A percentile compares a stretch with the other conserved stretches of the same genome.
These are phyloP conservation scores for Wickerhamiella nectarea DNA, from an alignment of 805 yeast genomes.

Conservation along the genomic window DNA sequence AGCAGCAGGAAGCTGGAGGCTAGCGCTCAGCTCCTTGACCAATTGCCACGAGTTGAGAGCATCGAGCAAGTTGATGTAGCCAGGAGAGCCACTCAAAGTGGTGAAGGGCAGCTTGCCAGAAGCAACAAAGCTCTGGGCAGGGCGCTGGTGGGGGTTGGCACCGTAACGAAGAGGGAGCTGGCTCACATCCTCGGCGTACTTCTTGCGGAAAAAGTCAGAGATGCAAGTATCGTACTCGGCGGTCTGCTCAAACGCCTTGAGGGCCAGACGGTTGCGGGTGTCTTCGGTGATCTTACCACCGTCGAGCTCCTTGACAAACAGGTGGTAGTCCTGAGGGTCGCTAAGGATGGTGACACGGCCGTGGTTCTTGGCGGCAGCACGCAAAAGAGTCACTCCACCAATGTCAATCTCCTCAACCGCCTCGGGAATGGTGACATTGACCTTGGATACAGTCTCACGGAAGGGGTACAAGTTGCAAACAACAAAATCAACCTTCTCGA, in stretches of 20 bases:
- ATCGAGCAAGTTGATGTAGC: slow-evolving; percentile 91
- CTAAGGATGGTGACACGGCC: slow-evolving; percentile 88
- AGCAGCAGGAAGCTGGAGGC: slow-evolving; percentile 93
- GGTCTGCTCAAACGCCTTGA: slow-evolving; percentile 96
- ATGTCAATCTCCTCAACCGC: slow-evolving; percentile 98
- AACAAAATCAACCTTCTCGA: slow-evolving; percentile 91
- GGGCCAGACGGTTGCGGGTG: slow-evolving; percentile 71
- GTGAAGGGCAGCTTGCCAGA: slow-evolving; percentile 86
- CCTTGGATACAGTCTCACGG: slow-evolving; percentile 92
- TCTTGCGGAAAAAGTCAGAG: slow-evolving; percentile 94
- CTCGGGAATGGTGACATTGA: slow-evolving; percentile 88
- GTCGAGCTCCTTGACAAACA: slow-evolving; percentile 68
- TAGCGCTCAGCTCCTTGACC: slow-evolving; percentile 89
- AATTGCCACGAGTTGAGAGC: slow-evolving; percentile 98
- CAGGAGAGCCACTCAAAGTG: slow-evolving; percentile 90
- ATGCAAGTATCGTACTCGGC: slow-evolving; percentile 95
- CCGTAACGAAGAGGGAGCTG: slow-evolving; percentile 96
- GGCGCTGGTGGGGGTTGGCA: slow-evolving; percentile 98
- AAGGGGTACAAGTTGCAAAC: slow-evolving; percentile 97
- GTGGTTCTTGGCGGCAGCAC: slow-evolving; percentile 99
- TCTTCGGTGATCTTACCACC: slow-evolving; percentile 57
- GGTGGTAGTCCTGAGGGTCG: slow-evolving; percentile 87
- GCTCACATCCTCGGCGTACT: slow-evolving; percentile 76
- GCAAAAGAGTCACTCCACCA: slow-evolving; percentile 91
- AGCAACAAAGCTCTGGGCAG: slow-evolving; percentile 89